Base-by-base conservation (phyloP, 1,139 yeast genomes). In the Pichia sp. region DNA sequence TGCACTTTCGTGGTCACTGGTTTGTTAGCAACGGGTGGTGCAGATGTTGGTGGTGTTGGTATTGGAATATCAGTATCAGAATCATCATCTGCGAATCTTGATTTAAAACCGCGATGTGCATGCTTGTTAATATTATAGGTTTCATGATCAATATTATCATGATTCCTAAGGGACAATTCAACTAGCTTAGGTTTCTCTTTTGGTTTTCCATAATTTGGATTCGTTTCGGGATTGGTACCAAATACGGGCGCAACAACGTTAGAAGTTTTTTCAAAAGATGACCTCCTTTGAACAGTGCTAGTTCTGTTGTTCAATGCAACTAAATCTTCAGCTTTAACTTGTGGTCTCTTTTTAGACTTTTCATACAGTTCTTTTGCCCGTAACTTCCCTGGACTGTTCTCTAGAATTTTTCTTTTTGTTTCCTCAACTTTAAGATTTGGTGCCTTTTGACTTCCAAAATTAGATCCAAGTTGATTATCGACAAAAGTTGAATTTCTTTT, bases 11-110 rank as follows among this genome's bases (percentile, higher is more conserved):
- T n/a, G n/a, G n/a, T n/a, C 8, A 22, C 24, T 8, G 24, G 24
- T 22, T 22, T 22, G 10, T 22, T 34, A 21, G 30, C 26, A 10
- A 31, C 25, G 12, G 38, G 5, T n/a, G 23, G 21, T 11, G 34
- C 11, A 22, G 20, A 4, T 23, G 24, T 35, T 12, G 36, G 20
- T 5, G 40, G 33, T 20, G 50, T 26, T 14, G 30, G 7, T 11
- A 43, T 28, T 6, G 50, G 54, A 31, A 38, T 44, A 30, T 68
- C 73, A 5, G 61, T 61, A 36, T 68, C 74, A 12, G 68, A 71
- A 46, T 76, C 80, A 8, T 83, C 76, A 54, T 78, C 83, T 6
- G 63, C 65, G 45, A 76, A 70, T 50, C 84, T 65, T 1, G 84
- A 77, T 41, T 53, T 63, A 50, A 56, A 62, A 12, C 36, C 36